Conservation (phyloP, 2,329 filamentous ascomycete species). For the Fusarium sp. region DNA sequence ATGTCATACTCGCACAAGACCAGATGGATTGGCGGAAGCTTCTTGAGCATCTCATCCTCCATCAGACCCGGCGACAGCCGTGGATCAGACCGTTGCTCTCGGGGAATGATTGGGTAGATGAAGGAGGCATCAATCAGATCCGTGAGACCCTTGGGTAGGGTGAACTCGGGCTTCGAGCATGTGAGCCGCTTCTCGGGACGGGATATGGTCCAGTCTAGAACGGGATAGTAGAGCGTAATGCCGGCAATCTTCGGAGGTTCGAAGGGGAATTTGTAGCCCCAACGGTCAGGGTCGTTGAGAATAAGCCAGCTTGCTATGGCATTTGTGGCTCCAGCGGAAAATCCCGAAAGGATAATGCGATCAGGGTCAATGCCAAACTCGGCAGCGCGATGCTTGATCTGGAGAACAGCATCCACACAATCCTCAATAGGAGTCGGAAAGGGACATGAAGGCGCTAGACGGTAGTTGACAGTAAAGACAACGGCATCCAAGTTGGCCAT, state of each 20-base stretch:
- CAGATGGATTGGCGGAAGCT: conserved; percentile 66
- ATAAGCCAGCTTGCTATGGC: conserved; percentile 62
- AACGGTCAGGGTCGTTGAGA: conserved; percentile 57
- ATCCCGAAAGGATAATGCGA: conserved; percentile 70
- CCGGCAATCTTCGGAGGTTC: conserved; percentile 62
- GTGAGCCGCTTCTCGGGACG: conserved; percentile 67
- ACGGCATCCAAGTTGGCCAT: conserved; percentile 65
- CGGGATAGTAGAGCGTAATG: conserved; percentile 70
- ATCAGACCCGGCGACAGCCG: conserved; percentile 70
- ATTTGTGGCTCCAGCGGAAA: conserved; percentile 71
- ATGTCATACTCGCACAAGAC: conserved; percentile 75
- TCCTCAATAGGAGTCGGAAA: conserved; percentile 75
- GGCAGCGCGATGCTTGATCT: conserved; percentile 66
- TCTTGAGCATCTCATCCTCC: conserved; percentile 61
- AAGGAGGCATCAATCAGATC: conserved; percentile 73
- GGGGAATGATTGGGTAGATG: conserved; percentile 63
- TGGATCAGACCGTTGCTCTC: conserved; percentile 61
- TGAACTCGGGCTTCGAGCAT: conserved; percentile 66
- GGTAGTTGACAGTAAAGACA: conserved; percentile 74
- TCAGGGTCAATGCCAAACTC: conserved; percentile 68
- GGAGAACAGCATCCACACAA: conserved; percentile 71
- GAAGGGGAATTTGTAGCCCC: conserved; percentile 54
- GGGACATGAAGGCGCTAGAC: conserved; percentile 73
- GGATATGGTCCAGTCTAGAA: conserved; percentile 69
- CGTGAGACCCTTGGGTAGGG: conserved; percentile 67